Base-by-base conservation (phyloP, 2,329 filamentous ascomycete species). In the Colletotrichum costaricense region DNA sequence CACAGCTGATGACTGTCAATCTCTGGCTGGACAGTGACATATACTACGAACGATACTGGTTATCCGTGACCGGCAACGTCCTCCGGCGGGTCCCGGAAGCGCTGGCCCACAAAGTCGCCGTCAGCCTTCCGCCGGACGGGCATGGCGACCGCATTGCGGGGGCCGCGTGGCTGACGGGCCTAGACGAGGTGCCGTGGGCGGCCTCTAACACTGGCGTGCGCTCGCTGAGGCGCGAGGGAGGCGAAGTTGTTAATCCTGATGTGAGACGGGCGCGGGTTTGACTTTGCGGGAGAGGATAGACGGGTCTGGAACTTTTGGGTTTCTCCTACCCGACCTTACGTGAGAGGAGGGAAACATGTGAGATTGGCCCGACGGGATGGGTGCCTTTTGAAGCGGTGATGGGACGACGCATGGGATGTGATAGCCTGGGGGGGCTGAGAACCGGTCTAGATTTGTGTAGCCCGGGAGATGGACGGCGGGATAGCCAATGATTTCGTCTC, bases 1-100 rank as follows among this genome's bases (percentile, higher is more conserved):
- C 70, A 1, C 54, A 19, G 0, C 33, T 73, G 16, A 35, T 19
- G n/a, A 16, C 66, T 1, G 35, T 69, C 1, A 58, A 60, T 46
- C 70, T 70, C 55, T 73, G 70, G 66, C 60, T 73, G 3, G 70
- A 73, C n/a, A 73, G 66, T 46, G 70, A 73, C 30, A 24, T 65
- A 3, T 73, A 52, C 56, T 69, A 73, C 60, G 70, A 73, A 33
- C 59, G 70, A 60, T 46, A 59, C n/a, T 73, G 70, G 70, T 56
- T 73, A 4, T 73, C 70, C 24, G 60, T 65, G 19, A n/a, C 60
- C 42, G 28, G 42, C 30, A 73, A 73, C 60, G 66, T 73, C 26
- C 35, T 65, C 70, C 35, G 70, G 33, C 70, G 67, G 19, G 52
- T 73, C 9, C 60, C 70, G 42, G 60, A 70, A 35, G 55, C 60